These are phyloP conservation scores for Neurospora sp. DNA, from an alignment of 495 filamentous ascomycete genomes.

Conservation along the genomic window DNA sequence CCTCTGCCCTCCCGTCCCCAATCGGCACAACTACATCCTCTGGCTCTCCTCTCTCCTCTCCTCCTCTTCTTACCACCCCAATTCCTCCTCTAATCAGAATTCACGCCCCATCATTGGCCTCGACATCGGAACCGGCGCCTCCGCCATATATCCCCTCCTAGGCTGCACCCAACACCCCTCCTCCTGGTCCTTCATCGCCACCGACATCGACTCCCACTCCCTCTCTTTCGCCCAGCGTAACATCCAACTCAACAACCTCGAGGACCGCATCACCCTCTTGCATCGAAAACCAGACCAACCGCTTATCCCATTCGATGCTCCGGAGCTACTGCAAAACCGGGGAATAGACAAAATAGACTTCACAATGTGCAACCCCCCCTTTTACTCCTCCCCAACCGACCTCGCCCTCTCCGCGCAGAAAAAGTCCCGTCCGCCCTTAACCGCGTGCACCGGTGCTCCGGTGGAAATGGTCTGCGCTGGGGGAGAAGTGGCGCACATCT, in stretches of 20 bases:
- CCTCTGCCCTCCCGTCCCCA: conserved; percentile 83
- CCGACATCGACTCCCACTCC: conserved; percentile 74
- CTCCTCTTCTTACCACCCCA: conserved; percentile 50
- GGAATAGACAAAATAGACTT: conserved; percentile 52
- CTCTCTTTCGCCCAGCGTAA: conserved; percentile 56
- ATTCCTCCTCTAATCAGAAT: not conserved
- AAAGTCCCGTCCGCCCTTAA: conserved; percentile 61
- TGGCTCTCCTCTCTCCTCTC: conserved; percentile 86
- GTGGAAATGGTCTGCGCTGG: conserved; percentile 82
- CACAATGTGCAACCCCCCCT: conserved; percentile 90
- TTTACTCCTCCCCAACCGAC: conserved; percentile 67
- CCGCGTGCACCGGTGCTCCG: conserved; percentile 71
- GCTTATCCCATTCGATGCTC: conserved; percentile 52
- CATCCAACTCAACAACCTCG: conserved; percentile 51
- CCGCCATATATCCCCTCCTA: conserved; percentile 82
- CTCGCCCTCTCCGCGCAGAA: conserved; percentile 51
- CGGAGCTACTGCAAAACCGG: conserved; percentile 31
- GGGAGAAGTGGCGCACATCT: conserved; percentile 75
- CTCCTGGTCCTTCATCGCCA: conserved; percentile 62
- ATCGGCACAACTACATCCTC: conserved; percentile 78
- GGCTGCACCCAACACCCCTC: conserved; percentile 54
- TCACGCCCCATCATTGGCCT: conserved; percentile 39
- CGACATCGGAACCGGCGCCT: conserved; percentile 88
- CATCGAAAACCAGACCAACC: conserved; percentile 38
- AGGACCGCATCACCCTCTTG: conserved; percentile 54